Conservation (phyloP, 2,329 filamentous ascomycete species). For the Sporothrix mexicana region DNA sequence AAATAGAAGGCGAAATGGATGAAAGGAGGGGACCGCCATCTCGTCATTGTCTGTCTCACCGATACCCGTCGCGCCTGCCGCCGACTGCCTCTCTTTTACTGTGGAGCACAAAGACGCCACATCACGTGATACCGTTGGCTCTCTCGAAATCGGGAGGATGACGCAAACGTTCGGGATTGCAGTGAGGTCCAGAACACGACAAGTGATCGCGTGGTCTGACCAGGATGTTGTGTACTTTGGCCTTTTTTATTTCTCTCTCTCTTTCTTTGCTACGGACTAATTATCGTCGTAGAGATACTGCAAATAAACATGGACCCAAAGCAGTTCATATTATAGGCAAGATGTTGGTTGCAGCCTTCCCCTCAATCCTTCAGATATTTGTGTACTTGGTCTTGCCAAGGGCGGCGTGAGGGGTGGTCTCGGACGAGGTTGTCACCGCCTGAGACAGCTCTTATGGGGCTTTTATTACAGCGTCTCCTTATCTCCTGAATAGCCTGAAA, state of each 20-base stretch:
- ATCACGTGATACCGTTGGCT: slow-evolving; percentile 22
- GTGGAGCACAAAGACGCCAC: slow-evolving; percentile 19
- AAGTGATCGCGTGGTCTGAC: neutral
- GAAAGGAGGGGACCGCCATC: slow-evolving; percentile 7
- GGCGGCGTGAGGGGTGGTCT: neutral
- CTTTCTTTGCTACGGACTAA: too few species aligned
- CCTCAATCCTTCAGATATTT: neutral
- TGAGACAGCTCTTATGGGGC: neutral
- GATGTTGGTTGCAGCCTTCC: neutral
- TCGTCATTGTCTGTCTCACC: slow-evolving; percentile 30
- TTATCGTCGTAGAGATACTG: neutral
- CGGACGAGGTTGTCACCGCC: neutral
- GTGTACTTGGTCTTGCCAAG: neutral
- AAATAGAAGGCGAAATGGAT: neutral
- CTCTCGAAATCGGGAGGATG: neutral
- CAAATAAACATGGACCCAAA: neutral
- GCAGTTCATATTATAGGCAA: neutral
- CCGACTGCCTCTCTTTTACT: slow-evolving; percentile 25
- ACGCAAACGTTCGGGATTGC: slow-evolving; percentile 24
- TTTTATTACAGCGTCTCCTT: neutral
- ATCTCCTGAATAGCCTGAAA: neutral
- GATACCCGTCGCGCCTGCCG: slow-evolving; percentile 24
- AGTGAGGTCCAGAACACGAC: slow-evolving; percentile 5
- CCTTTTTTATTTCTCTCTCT: neutral
- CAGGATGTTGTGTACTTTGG: too few species aligned